Evolutionary conservation across 78 protist genomes (phyloP).

Genomic region (Monosiga brevicollis): DNA sequence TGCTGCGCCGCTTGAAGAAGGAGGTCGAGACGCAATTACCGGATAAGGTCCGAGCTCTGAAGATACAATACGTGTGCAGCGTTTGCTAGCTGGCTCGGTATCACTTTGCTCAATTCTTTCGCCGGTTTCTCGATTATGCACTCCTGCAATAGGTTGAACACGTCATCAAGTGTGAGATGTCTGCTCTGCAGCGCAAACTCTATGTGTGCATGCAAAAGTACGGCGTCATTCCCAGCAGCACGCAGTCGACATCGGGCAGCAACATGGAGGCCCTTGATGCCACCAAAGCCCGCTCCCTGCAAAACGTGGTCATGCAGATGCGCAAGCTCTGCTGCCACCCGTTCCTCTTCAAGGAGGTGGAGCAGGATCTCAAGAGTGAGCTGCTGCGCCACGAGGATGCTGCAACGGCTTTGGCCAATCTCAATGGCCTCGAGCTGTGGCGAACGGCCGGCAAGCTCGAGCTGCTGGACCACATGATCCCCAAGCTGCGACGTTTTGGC

Average conservation of each 20-base stretch:
- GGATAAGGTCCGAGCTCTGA: too few species aligned
- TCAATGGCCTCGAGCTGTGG: constrained; percentile 24
- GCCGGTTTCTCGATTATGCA: too few species aligned
- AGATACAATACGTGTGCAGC: too few species aligned
- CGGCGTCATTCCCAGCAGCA: background rate
- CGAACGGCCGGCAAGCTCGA: constrained; percentile 70
- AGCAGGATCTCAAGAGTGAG: too few species aligned
- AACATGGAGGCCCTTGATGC: background rate
- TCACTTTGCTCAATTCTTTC: too few species aligned
- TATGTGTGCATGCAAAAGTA: background rate
- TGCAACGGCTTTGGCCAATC: background rate
- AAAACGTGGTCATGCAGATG: constrained; percentile 85
- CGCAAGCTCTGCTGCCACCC: constrained; percentile 95
- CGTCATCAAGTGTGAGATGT: constrained; percentile 53
- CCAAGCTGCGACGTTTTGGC: constrained; percentile 46
- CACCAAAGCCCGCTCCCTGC: background rate
- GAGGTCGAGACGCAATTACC: constrained; percentile 83
- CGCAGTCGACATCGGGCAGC: background rate
- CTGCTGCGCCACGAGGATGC: background rate
- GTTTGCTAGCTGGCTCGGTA: too few species aligned
- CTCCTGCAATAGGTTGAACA: constrained; percentile 59
- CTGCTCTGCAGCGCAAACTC: constrained; percentile 44
- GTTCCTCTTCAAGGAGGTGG: constrained; percentile 63
- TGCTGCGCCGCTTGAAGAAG: constrained; percentile 73
- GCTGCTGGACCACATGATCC: constrained; percentile 67